Evolutionary conservation across 805 yeast species (phyloP).

Genomic region (Candida ascalaphidarum): DNA sequence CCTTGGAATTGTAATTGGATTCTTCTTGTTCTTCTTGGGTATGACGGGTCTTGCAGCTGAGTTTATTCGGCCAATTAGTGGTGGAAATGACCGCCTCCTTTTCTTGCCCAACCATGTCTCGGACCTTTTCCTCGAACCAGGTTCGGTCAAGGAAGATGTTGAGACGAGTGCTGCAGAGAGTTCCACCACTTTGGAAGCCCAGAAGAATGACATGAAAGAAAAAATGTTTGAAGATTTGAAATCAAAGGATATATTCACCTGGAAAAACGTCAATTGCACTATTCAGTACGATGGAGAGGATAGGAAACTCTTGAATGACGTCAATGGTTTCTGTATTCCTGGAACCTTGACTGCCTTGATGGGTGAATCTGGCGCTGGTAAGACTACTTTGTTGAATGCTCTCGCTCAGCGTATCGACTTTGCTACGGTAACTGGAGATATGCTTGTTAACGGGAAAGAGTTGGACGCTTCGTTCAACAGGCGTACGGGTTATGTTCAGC

Average conservation of each 20-base stretch:
- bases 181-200: constrained; percentile 1
- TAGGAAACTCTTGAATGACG: constrained; percentile 24
- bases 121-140: constrained; percentile 8
- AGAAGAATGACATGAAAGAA: neutral
- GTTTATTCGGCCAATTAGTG: constrained; percentile 18
- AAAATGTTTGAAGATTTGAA: constrained; percentile 5
- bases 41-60: constrained; percentile 17
- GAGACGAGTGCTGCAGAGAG: constrained; percentile 7
- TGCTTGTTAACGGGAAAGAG: constrained; percentile 47
- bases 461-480: constrained; percentile 43
- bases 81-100: constrained; percentile 24
- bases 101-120: constrained; percentile 18
- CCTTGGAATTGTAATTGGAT: constrained; percentile 38
- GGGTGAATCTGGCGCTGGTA: constrained; percentile 64
- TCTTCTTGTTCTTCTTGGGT: constrained; percentile 24
- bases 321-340: constrained; percentile 31
- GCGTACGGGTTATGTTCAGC: constrained; percentile 52
- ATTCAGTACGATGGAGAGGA: constrained; percentile 39
- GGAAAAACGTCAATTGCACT: constrained; percentile 55
- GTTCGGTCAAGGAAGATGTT: constrained; percentile 6
- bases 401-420: constrained; percentile 44
- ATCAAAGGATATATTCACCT: constrained; percentile 22
- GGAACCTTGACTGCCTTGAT: constrained; percentile 52
- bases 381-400: constrained; percentile 47
- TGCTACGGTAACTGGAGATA: constrained; percentile 52